These are phyloP conservation scores for Sphaerulina vaccinii DNA, from an alignment of 2,329 filamentous ascomycete species.

Conservation along the genomic window DNA sequence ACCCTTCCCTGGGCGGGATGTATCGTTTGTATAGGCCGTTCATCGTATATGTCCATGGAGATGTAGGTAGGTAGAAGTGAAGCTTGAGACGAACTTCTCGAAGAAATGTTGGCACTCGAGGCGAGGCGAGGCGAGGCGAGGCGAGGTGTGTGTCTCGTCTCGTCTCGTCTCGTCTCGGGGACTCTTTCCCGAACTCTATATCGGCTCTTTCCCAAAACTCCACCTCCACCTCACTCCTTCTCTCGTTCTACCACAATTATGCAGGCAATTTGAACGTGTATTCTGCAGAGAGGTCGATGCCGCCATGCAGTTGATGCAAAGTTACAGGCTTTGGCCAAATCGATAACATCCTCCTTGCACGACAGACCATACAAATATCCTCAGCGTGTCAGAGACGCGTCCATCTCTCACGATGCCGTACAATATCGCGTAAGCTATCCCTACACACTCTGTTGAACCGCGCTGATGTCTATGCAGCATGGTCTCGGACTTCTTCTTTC, in stretches of 20 bases:
- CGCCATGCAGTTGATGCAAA: conserved; percentile 14
- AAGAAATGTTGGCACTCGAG: no score
- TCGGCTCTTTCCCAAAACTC: no score
- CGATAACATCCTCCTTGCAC: conserved; percentile 9
- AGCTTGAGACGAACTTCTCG: no score
- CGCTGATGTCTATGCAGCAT: conserved; percentile 54
- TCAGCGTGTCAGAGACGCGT: conserved; percentile 1
- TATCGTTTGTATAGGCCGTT: conserved; percentile 49
- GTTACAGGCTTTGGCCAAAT: conserved; percentile 4
- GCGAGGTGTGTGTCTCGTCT: no score
- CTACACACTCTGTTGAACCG: not conserved
- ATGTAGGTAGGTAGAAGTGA: not conserved
- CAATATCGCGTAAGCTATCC: conserved; percentile 61
- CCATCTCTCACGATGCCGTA: conserved; percentile 56
- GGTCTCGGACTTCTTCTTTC: conserved; percentile 99
- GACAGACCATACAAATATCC: no score
- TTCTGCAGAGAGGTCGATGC: not conserved
- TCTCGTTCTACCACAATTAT: not conserved
- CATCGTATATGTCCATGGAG: conserved; percentile 38
- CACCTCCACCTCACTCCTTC: not conserved
- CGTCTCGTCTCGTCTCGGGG: no score
- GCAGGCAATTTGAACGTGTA: not conserved
- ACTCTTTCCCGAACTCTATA: no score
- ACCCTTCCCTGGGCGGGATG: conserved; percentile 41
- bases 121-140: no score